Base-by-base conservation (phyloP, 148 eudicot genomes). In the Pharnaceum exiguum region DNA sequence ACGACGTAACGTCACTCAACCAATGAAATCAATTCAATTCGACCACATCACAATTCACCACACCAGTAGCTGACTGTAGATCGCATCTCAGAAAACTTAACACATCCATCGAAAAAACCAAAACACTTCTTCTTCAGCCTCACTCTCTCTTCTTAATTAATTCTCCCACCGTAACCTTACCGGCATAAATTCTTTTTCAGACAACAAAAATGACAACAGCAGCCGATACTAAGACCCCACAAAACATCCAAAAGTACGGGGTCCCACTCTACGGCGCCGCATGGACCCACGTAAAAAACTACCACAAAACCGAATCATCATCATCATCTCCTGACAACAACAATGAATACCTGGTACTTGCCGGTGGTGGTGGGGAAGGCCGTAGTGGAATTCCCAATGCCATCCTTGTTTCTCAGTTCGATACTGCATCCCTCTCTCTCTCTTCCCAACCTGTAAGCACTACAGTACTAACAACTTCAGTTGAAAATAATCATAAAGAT, bases 351-450 rank as follows among this genome's bases (percentile, higher is more conserved):
- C 65, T 87, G 0, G 70, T 87, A 1, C 63, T 90, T 4, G 67
- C 90, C 38, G 97, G 97, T 17, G 97, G 97, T 18, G 97, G 97
- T 6, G 97, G 97, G 4, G 87, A 77, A 63, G 96, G 97, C 16
- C 65, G 70, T 12, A 87, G 81, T 61, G 97, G 97, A 10, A 87
- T 91, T 42, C 94, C 85, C 33, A 91, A 91, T 49, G 87, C 83
- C 12, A 37, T 91, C 33, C 55, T 91, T 3, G 59, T 87, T 25
- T 57, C 87, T 0, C 47, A 71, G 26, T 87, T 87, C 57, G 86
- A 91, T 68, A 63, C 21, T 63, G 55, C 61, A 19, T 54, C 84
- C 8, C 67, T 70, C 66, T 76, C 79, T 19, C 87, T 91, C 43
- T 79, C 97, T 24, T 76, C 76, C 49, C 42, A 79, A 8, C 96